These are phyloP conservation scores for Dioscorea alata DNA, from an alignment of 106 monocot species.

Conservation along the genomic window DNA sequence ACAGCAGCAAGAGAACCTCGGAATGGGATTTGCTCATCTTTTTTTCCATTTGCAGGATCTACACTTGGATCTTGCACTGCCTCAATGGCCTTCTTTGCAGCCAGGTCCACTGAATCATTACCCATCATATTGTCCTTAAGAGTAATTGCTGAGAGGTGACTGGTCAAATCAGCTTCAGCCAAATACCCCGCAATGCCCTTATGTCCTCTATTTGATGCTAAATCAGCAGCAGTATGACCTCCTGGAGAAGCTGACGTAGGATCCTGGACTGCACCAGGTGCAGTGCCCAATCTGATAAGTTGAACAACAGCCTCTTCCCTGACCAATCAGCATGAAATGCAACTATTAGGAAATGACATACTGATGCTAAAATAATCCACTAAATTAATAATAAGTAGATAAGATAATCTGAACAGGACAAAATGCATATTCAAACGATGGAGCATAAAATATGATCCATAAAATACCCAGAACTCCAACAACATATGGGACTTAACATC, in stretches of 20 bases:
- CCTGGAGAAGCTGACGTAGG: slow-evolving; percentile 56
- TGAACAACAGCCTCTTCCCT: slow-evolving; percentile 58
- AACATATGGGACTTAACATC: too few relatives aligned
- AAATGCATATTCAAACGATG: too few relatives aligned
- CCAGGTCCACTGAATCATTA: slow-evolving; percentile 24
- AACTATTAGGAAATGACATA: too few relatives aligned
- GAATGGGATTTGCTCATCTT: slow-evolving; percentile 11
- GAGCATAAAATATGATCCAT: too few relatives aligned
- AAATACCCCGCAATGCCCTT: slow-evolving; percentile 81
- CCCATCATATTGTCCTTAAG: slow-evolving; percentile 16
- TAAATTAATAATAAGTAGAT: too few relatives aligned
- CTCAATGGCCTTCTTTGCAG: slow-evolving; percentile 30
- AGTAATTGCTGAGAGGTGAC: slow-evolving; percentile 35
- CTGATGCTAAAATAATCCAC: too few relatives aligned
- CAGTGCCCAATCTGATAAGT: slow-evolving; percentile 47
- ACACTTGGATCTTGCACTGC: not conserved
- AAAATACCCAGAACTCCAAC: too few relatives aligned
- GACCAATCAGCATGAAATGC: slow-evolving; percentile 13
- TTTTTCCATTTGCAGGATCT: slow-evolving; percentile 4
- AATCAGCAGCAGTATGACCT: slow-evolving; percentile 71
- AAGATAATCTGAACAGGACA: too few relatives aligned
- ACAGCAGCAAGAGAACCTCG: slow-evolving; percentile 42
- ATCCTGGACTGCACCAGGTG: slow-evolving; percentile 57
- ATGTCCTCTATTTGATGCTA: slow-evolving; percentile 63
- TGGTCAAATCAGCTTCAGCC: slow-evolving; percentile 62